Evolutionary conservation across 441 rosid genomes (phyloP).

Genomic region (Eruca vesicaria): DNA sequence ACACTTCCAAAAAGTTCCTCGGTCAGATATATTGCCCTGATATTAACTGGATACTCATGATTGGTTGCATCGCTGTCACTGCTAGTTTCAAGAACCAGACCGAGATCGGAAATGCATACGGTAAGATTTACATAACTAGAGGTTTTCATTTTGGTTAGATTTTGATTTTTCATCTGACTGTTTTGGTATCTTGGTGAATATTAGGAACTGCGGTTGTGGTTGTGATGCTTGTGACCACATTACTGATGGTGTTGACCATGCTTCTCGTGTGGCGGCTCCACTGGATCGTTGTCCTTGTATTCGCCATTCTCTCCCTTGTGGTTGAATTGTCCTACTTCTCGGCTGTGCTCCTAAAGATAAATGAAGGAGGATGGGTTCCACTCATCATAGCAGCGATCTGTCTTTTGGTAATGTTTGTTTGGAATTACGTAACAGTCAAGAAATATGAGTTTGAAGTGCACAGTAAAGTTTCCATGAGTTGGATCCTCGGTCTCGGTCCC

Average conservation of each 20-base stretch:
- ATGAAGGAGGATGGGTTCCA: conserved; percentile 98
- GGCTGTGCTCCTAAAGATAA: conserved; percentile 73
- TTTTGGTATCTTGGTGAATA: conserved; percentile 6
- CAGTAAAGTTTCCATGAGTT: conserved; percentile 91
- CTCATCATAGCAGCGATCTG: conserved; percentile 74
- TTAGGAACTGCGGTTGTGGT: conserved; percentile 88
- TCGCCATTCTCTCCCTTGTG: conserved; percentile 61
- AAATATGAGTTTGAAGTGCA: conserved; percentile 90
- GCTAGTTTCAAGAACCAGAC: conserved; percentile 85
- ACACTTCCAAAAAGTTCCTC: conserved; percentile 78
- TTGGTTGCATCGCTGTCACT: conserved; percentile 88
- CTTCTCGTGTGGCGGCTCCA: conserved; percentile 88
- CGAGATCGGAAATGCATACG: conserved; percentile 97
- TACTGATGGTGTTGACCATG: conserved; percentile 79
- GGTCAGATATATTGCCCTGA: conserved; percentile 93
- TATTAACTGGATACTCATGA: conserved; percentile 93
- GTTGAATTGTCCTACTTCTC: conserved; percentile 78
- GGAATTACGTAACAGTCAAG: conserved; percentile 87
- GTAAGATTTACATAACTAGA: conserved; percentile 30
- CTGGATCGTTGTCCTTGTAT: conserved; percentile 74
- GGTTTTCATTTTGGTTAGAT: conserved; percentile 15
- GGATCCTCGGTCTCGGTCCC: conserved; percentile 95
- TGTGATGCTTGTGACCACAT: conserved; percentile 84
- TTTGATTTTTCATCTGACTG: not conserved
- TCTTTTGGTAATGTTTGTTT: conserved; percentile 68